Evolutionary conservation across 192 early-diverging fungal genomes (phyloP).

Genomic region (Linnemannia hyalina): DNA sequence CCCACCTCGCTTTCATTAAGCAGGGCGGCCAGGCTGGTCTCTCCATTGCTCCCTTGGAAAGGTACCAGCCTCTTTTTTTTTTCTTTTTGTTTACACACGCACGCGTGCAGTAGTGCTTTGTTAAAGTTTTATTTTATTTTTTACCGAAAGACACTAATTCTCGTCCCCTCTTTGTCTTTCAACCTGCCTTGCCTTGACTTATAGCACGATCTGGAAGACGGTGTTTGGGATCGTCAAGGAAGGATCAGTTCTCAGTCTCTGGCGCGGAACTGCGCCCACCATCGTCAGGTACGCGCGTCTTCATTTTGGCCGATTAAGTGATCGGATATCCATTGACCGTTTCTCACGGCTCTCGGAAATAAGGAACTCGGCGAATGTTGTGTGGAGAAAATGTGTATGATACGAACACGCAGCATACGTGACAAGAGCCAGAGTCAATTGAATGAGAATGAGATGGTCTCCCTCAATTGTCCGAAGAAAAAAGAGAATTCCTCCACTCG

Average conservation of each 20-base stretch:
- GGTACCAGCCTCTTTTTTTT: constrained; percentile 38
- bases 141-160: background rate
- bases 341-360: background rate
- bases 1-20: constrained; percentile 65
- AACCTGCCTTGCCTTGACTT: background rate
- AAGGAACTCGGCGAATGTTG: background rate
- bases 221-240: constrained; percentile 70
- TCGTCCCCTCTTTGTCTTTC: background rate
- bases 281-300: constrained; percentile 63
- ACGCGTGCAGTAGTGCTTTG: background rate
- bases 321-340: background rate
- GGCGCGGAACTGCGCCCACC: constrained; percentile 84
- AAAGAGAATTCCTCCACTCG: background rate
- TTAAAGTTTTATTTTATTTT: background rate
- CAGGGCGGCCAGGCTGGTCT: constrained; percentile 59
- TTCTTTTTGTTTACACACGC: background rate
- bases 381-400: background rate
- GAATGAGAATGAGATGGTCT: background rate
- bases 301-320: background rate
- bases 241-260: constrained; percentile 76
- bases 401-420: background rate
- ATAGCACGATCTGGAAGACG: constrained; percentile 67
- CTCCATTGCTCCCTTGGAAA: constrained; percentile 59
- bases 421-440: background rate
- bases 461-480: background rate